phyloP scores from a whole-genome alignment of 768 basidiomycete genomes.

The Asterophora parasitica region DNA sequence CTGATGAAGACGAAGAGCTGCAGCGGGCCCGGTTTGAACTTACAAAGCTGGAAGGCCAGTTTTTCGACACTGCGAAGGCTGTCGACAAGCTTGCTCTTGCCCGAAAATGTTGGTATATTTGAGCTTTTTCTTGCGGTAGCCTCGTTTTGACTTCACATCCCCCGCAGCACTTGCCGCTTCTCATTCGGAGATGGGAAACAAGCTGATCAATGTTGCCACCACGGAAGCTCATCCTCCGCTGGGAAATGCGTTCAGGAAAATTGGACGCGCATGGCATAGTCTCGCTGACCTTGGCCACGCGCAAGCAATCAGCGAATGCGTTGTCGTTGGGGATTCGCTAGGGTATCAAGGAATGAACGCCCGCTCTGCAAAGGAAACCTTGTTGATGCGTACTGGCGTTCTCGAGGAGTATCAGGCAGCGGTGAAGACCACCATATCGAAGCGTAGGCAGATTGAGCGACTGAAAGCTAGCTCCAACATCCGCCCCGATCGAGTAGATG shows the following conservation, averaged over 20 bases:
- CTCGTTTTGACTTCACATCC: conserved; percentile 4
- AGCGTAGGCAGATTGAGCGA: conserved; percentile 87
- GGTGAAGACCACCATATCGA: conserved; percentile 89
- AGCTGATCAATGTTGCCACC: conserved; percentile 81
- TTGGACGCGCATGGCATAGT: conserved; percentile 85
- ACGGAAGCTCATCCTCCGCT: conserved; percentile 86
- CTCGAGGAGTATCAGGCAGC: conserved; percentile 93
- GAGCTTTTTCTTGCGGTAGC: background rate
- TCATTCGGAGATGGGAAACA: conserved; percentile 91
- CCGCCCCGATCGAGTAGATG: conserved; percentile 79
- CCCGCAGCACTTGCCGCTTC: conserved; percentile 65
- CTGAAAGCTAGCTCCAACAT: conserved; percentile 84
- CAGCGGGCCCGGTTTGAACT: conserved; percentile 87
- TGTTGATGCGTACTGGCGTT: conserved; percentile 84
- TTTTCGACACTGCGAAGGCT: conserved; percentile 88
- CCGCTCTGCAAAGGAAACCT: conserved; percentile 92
- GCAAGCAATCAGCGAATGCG: conserved; percentile 90
- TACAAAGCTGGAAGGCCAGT: conserved; percentile 87
- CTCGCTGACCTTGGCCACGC: conserved; percentile 86
- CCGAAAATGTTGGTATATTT: conserved; percentile 58
- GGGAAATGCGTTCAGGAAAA: conserved; percentile 76
- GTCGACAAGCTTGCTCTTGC: conserved; percentile 81
- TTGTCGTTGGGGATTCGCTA: conserved; percentile 91
- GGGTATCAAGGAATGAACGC: conserved; percentile 97
- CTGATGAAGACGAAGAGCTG: conserved; percentile 93